Evolutionary conservation across 805 yeast species (phyloP), one percentile per base, ranked within the genome.

Genomic region (Maudiozyma bulderi): DNA sequence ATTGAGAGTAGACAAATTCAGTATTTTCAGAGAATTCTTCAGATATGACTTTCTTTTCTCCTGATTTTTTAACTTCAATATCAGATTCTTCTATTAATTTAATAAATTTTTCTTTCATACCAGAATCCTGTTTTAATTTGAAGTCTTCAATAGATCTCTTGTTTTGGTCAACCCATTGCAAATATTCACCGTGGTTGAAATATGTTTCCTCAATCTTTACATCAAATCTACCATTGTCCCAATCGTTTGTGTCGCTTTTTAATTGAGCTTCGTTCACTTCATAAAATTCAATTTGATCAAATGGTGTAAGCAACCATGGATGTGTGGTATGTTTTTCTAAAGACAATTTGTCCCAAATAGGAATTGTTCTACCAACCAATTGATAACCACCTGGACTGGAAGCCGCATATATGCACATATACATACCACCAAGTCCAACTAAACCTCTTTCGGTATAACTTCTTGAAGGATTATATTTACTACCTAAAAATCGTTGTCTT

Each of bases 351-450:
- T 91, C 99, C 99, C 99, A 91, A 58, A 91, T 90, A 48, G 98
- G 98, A 56, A 93, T 82, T 9, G 99, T 91, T 64, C 98, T 80
- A 50, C 98, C 99, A 53, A 89, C 91, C 58, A 91, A 76, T 71
- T 91, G 98, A 70, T 91, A 91, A 33, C 99, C 99, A 70, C 99
- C 99, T 44, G 99, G 99, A 29, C 96, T 88, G 57, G 88, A 95
- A 91, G 91, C 90, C 33, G 98, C 88, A 69, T 91, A 91, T 58
- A 91, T 90, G 73, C 98, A 91, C 98, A 91, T 90, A 76, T 89
- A 93, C 86, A 85, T 88, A 58, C 99, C 98, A 54, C 99, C 99
- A 64, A 93, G 83, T 62, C 99, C 99, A 53, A 91, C 98, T 37
- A 93, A 86, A 57, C 99, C 99, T 63, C 88, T 87, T 39, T 96